Base-by-base conservation (phyloP, 306 rosid species). In the Medicago truncatula region DNA sequence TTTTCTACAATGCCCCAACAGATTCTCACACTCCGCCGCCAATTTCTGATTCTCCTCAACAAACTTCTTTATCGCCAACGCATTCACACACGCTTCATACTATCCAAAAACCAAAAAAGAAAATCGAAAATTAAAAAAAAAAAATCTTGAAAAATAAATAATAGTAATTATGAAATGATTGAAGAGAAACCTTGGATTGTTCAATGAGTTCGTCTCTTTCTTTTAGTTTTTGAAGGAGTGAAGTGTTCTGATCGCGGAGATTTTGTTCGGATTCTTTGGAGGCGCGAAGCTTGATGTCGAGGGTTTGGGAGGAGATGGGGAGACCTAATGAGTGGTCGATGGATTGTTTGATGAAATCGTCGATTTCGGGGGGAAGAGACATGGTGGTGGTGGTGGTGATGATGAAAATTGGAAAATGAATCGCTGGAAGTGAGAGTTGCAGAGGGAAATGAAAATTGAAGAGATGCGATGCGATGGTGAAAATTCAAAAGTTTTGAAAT, bases 11-110 rank as follows among this genome's bases (percentile, higher is more conserved):
- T 93, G 87, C 5, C 14, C 70, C 81, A 92, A 64, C 2, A 91
- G 84, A 78, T 56, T 78, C 41, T 81, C 76, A 67, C 97, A 88
- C 79, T 91, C 96, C 6, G 81, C 75, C 23, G 90, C 97, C 79
- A 93, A 57, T 84, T 82, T 89, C 80, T 87, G 89, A 79, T 93
- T 93, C 88, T 89, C 93, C 87, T 88, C 98, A 7, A 91, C 86
- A 44, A 93, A 93, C 62, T 86, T 91, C 87, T 84, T 91, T 76
- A 93, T 63, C 5, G 97, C 91, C 61, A 76, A 86, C 0, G 97
- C 98, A 65, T 83, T 93, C 92, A 88, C 81, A 14, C 60, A 49
- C 17, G 97, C 88, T 65, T 93, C 98, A 39, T 80, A 81, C 98
- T 93, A 31, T 25, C 11, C 43, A 8, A 60, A 23, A 10, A 14